Percentiles rank a stretch among this genome's conserved stretches.
Evolutionary conservation across 768 basidiomycete genomes (phyloP).

Genomic region (Tulasnella sp.): DNA sequence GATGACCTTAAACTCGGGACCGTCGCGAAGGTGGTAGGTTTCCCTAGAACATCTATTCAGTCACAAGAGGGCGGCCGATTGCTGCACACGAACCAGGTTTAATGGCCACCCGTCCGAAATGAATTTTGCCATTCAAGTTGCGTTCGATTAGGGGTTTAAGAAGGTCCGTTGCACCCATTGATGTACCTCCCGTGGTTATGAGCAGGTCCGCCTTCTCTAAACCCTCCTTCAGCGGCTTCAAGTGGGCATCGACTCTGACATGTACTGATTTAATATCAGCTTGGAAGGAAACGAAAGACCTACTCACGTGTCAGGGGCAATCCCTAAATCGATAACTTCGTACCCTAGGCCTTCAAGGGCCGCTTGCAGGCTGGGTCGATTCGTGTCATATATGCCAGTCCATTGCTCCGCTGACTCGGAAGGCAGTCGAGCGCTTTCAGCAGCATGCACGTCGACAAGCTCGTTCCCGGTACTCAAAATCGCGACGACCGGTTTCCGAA

Average conservation of each 20-base stretch:
- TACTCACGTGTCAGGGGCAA: conserved; percentile 63
- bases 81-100: conserved; percentile 41
- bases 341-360: conserved; percentile 67
- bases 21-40: conserved; percentile 85
- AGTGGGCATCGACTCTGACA: conserved; percentile 49
- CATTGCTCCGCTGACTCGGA: conserved; percentile 34
- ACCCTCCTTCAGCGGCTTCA: conserved; percentile 48
- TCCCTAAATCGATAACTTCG: conserved; percentile 69
- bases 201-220: conserved; percentile 62
- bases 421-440: not conserved
- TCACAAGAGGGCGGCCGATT: not conserved
- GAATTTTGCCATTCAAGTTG: conserved; percentile 62
- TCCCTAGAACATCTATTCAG: conserved; percentile 35
- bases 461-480: conserved; percentile 85
- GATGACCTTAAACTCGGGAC: conserved; percentile 38
- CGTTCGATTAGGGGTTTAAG: conserved; percentile 84
- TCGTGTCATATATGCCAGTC: conserved; percentile 79
- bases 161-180: conserved; percentile 83
- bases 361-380: conserved; percentile 68
- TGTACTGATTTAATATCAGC: not conserved
- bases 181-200: conserved; percentile 82
- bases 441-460: conserved; percentile 51
- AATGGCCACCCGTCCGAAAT: conserved; percentile 78
- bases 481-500: conserved; percentile 66
- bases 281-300: not conserved